A percentile compares a stretch with the other conserved stretches of the same genome.
Evolutionary conservation across 352 stramenopile genomes (phyloP).

Genomic region (Phytophthora hibernalis): DNA sequence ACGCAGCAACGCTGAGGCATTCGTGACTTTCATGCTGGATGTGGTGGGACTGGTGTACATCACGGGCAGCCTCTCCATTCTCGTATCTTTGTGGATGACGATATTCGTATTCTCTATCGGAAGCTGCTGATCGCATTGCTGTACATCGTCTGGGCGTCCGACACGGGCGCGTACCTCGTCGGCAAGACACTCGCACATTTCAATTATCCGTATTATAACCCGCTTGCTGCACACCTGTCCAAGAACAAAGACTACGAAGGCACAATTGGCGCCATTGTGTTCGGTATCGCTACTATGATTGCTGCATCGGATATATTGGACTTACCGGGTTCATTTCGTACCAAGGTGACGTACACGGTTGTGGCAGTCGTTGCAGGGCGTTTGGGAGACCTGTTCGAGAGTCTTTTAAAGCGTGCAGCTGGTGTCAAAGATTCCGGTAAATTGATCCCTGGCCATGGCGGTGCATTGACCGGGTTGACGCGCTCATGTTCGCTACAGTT

Average conservation of each 20-base stretch:
- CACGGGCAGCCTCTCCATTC: conserved; percentile 51
- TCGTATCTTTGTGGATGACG: conserved; percentile 70
- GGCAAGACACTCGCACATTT: conserved; percentile 89
- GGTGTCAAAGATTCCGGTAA: conserved; percentile 95
- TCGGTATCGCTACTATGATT: conserved; percentile 85
- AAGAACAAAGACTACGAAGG: conserved; percentile 97
- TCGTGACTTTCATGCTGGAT: conserved; percentile 63
- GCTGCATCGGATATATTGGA: conserved; percentile 66
- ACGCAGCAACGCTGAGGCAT: conserved; percentile 22
- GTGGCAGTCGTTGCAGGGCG: conserved; percentile 93
- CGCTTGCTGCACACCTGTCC: conserved; percentile 87
- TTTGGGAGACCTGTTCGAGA: conserved; percentile 95
- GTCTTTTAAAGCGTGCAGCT: conserved; percentile 94
- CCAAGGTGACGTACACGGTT: conserved; percentile 83
- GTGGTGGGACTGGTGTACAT: conserved; percentile 63
- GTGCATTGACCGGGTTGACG: conserved; percentile 95
- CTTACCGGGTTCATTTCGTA: conserved; percentile 77
- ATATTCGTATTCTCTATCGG: conserved; percentile 53
- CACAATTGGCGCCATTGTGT: conserved; percentile 83
- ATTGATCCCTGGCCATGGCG: conserved; percentile 95
- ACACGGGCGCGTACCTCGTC: conserved; percentile 94
- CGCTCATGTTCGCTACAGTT: conserved; percentile 90
- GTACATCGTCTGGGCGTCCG: conserved; percentile 78
- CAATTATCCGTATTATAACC: conserved; percentile 82
- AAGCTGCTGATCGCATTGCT: conserved; percentile 68